Base-by-base conservation (phyloP, 495 filamentous ascomycete species). In the Talaromyces wortmannii region DNA sequence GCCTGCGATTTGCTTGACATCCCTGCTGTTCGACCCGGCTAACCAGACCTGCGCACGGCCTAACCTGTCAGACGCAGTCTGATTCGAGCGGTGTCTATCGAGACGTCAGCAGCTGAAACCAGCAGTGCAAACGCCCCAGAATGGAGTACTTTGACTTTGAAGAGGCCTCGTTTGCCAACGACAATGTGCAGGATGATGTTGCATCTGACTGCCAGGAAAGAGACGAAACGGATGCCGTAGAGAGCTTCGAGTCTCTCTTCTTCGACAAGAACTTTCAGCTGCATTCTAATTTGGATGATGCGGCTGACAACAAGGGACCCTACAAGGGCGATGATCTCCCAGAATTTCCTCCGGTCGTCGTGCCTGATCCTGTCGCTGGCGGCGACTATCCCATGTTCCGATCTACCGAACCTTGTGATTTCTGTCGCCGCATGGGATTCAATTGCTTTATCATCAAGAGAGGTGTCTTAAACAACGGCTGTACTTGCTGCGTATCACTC, bases 401-500 rank as follows among this genome's bases (percentile, higher is more conserved):
- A 33, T 75, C 82, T 29, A 71, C 76, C 48, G 70, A 75, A 18
- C 81, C 87, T 45, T 95, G 89, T 69, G 78, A 84, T 29, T 85
- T 91, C 58, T 95, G 90, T 66, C 74, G 78, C 33, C 67, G 76
- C 11, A 83, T 80, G 68, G 76, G 83, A 18, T 81, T 91, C 53
- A 78, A 91, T 57, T 95, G 89, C 75, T 91, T 91, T 68, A 72
- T 84, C 48, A 83, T 87, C 43, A 78, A 78, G 36, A 78, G 88
- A 64, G 86, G 86, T 70, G 76, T 78, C 53, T 80, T 85, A 64
- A 80, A 81, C 59, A 80, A 78, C 53, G 81, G 80, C 29, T 95
- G 90, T 68, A 90, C 87, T 4, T 85, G 85, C 58, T 95, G 90
- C 63, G 84, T 87, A 58, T 87, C 87, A 18, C 75, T 92, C 15